Percentiles rank a stretch among this genome's conserved stretches.
phyloP scores from a whole-genome alignment of 805 yeast species.

The Gaillardinia entomophila region DNA sequence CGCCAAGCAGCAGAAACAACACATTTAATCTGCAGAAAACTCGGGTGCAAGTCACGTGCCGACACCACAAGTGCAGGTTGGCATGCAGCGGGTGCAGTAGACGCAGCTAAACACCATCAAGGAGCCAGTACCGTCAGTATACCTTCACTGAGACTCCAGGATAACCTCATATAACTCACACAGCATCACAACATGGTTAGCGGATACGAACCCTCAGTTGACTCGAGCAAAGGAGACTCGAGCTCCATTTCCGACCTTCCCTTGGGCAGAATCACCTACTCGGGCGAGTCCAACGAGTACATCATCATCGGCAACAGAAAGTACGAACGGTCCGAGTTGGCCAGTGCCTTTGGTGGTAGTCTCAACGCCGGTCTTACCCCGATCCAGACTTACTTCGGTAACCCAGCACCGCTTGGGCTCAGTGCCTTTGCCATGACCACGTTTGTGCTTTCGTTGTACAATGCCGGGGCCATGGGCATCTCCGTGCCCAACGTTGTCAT shows the following conservation, averaged over 20 bases:
- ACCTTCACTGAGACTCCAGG: background rate
- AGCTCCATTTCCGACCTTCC: background rate
- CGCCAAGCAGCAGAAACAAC: too few relatives aligned
- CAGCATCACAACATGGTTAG: slow-evolving; percentile 1
- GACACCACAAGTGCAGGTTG: too few relatives aligned
- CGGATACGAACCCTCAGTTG: slow-evolving; percentile 2
- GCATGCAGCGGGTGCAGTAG: too few relatives aligned
- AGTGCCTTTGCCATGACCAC: slow-evolving; percentile 44
- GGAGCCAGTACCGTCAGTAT: too few relatives aligned
- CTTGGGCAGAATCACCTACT: slow-evolving; percentile 2
- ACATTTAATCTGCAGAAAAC: too few relatives aligned
- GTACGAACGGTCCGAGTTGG: slow-evolving; percentile 49
- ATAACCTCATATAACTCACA: too few relatives aligned
- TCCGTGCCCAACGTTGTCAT: slow-evolving; percentile 36
- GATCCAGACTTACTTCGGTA: slow-evolving; percentile 41
- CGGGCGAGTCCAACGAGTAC: slow-evolving; percentile 35
- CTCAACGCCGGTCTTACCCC: slow-evolving; percentile 40
- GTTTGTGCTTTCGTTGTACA: slow-evolving; percentile 41
- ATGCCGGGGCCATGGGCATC: slow-evolving; percentile 44
- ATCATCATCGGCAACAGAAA: slow-evolving; percentile 36
- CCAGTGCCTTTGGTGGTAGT: slow-evolving; percentile 60
- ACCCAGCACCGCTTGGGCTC: slow-evolving; percentile 53
- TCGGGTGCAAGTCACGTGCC: too few relatives aligned
- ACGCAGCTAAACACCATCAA: too few relatives aligned
- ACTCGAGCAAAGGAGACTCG: background rate